A percentile compares a stretch with the other conserved stretches of the same genome.
Evolutionary conservation across 1,284 basidiomycete genomes (phyloP).

Genomic region (Neotropicomus parvogracilis): DNA sequence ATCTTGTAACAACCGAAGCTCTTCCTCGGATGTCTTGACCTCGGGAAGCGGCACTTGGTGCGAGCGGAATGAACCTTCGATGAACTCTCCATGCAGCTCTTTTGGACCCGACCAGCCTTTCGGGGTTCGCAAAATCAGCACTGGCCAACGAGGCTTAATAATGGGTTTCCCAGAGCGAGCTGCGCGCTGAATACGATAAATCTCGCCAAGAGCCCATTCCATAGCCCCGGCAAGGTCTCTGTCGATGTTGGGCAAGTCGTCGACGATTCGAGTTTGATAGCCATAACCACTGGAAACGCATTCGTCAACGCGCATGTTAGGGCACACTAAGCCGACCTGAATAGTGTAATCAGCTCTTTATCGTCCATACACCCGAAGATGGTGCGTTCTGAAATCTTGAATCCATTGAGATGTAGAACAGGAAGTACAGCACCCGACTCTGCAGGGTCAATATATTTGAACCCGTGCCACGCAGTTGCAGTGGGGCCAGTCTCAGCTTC

Average conservation of each 20-base stretch:
- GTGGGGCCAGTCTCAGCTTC: constrained; percentile 87
- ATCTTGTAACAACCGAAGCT: constrained; percentile 58
- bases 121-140: constrained; percentile 79
- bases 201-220: constrained; percentile 79
- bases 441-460: constrained; percentile 89
- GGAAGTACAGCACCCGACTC: constrained; percentile 87
- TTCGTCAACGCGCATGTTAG: constrained; percentile 2
- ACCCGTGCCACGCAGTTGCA: constrained; percentile 79
- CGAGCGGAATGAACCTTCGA: constrained; percentile 74
- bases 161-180: constrained; percentile 74
- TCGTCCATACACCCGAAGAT: constrained; percentile 90
- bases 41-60: constrained; percentile 81
- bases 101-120: constrained; percentile 78
- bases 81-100: constrained; percentile 57
- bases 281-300: constrained; percentile 61
- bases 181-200: constrained; percentile 72
- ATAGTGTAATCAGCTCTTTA: constrained; percentile 70
- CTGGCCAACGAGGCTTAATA: constrained; percentile 82
- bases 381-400: constrained; percentile 86
- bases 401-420: constrained; percentile 81
- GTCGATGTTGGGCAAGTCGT: constrained; percentile 64
- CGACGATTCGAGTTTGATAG: constrained; percentile 83
- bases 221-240: constrained; percentile 74
- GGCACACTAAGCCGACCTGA: constrained; percentile 33
- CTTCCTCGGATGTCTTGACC: constrained; percentile 59